Evolutionary conservation across 306 rosid species (phyloP).

Genomic region (Myrica gale): DNA sequence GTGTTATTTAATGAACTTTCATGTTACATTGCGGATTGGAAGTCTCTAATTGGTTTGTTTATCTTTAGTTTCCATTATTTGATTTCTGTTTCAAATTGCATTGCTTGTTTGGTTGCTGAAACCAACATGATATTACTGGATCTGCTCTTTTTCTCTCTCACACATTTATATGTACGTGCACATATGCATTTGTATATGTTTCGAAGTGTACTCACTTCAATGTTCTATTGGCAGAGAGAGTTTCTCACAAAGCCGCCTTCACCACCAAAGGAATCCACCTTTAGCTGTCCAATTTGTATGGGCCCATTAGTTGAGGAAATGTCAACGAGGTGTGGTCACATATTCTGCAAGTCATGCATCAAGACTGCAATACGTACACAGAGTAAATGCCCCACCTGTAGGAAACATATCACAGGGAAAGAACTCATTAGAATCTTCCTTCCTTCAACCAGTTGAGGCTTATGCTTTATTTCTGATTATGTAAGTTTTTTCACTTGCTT

Average conservation of each 20-base stretch:
- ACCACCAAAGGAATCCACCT: slow-evolving; percentile 69
- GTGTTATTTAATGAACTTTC: not conserved
- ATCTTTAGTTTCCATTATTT: not conserved
- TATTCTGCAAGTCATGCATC: slow-evolving; percentile 76
- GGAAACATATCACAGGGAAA: slow-evolving; percentile 55
- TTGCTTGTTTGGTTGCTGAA: not conserved
- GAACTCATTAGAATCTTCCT: slow-evolving; percentile 75
- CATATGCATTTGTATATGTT: not conserved
- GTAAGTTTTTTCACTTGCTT: slow-evolving; percentile 30
- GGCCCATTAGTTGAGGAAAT: slow-evolving; percentile 54
- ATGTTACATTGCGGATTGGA: not conserved
- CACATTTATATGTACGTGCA: not conserved
- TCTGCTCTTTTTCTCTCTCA: not conserved
- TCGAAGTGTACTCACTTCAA: slow-evolving; percentile 3
- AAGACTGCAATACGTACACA: slow-evolving; percentile 42
- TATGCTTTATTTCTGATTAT: slow-evolving; percentile 30
- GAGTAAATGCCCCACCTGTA: slow-evolving; percentile 74
- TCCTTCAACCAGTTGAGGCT: slow-evolving; percentile 51
- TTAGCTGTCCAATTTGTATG: slow-evolving; percentile 84
- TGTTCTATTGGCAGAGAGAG: slow-evolving; percentile 45
- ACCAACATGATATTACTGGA: not conserved
- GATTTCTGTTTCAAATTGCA: not conserved
- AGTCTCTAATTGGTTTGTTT: not conserved
- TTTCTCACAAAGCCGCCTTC: slow-evolving; percentile 27
- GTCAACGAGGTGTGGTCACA: slow-evolving; percentile 90